Percentiles rank a stretch among this genome's conserved stretches.
phyloP scores from a whole-genome alignment of 2,329 filamentous ascomycete genomes.

The Talaromyces sp. region DNA sequence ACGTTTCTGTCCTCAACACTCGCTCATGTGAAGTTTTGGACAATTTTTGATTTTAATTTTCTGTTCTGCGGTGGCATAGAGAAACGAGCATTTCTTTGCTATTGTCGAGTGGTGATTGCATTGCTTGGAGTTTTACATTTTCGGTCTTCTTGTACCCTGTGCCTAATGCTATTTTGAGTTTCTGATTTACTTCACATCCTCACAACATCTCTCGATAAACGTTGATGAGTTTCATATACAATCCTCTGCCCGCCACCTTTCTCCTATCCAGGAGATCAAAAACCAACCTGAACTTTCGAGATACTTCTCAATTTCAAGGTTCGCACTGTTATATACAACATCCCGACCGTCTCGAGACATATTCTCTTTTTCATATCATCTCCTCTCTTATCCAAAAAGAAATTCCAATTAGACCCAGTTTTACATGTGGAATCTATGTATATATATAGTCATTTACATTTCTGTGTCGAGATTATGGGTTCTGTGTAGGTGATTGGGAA shows the following conservation, averaged over 20 bases:
- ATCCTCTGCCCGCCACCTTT: background rate
- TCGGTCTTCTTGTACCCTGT: background rate
- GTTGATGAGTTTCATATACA: background rate
- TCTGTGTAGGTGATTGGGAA: background rate
- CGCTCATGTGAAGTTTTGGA: background rate
- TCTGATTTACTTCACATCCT: background rate
- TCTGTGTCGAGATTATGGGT: background rate
- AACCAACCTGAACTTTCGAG: background rate
- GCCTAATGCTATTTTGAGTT: background rate
- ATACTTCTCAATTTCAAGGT: background rate
- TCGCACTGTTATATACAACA: background rate
- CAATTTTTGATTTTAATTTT: background rate
- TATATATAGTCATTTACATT: background rate
- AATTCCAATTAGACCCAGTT: background rate
- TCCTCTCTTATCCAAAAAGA: constrained; percentile 3
- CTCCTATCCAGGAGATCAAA: background rate
- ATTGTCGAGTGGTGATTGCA: constrained; percentile 3
- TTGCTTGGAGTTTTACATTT: constrained; percentile 5
- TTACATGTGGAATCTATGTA: background rate
- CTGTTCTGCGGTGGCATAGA: constrained; percentile 3
- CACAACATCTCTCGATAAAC: background rate
- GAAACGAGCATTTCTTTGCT: constrained; percentile 7
- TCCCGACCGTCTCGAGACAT: background rate
- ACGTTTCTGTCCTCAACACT: background rate
- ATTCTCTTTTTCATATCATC: background rate